phyloP scores from a whole-genome alignment of 1,139 yeast species.

The Casaregolazyma lundiana region DNA sequence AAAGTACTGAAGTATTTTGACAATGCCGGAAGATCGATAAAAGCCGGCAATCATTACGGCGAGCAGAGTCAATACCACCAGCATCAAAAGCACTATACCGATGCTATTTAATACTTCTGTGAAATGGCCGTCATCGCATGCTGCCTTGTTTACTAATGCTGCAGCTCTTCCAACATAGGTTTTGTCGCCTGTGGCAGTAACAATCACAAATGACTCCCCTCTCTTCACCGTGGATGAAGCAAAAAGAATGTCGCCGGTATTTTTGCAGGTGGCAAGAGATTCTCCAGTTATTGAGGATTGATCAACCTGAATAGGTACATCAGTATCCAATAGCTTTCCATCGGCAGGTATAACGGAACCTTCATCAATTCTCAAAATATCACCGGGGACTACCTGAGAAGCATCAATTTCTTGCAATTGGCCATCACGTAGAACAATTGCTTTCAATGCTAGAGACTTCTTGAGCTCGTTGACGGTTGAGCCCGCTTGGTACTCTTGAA shows the following conservation, averaged over 20 bases:
- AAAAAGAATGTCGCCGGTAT: slow-evolving; percentile 80
- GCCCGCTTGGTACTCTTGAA: slow-evolving; percentile 78
- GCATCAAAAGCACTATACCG: slow-evolving; percentile 86
- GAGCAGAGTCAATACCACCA: slow-evolving; percentile 82
- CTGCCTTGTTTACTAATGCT: slow-evolving; percentile 91
- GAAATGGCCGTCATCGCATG: slow-evolving; percentile 93
- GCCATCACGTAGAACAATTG: slow-evolving; percentile 67
- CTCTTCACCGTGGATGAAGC: slow-evolving; percentile 95
- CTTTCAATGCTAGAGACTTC: slow-evolving; percentile 43
- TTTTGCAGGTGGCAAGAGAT: slow-evolving; percentile 93
- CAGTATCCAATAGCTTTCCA: slow-evolving; percentile 89
- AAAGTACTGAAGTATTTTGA: slow-evolving; percentile 83
- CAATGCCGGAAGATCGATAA: slow-evolving; percentile 90
- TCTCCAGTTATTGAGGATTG: slow-evolving; percentile 99
- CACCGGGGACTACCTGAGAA: slow-evolving; percentile 76
- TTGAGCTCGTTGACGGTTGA: slow-evolving; percentile 43
- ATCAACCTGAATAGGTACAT: slow-evolving; percentile 86
- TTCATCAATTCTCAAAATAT: slow-evolving; percentile 70
- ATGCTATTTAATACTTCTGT: slow-evolving; percentile 98
- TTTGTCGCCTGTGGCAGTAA: slow-evolving; percentile 92
- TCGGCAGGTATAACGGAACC: slow-evolving; percentile 85
- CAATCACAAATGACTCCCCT: slow-evolving; percentile 95
- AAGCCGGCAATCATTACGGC: slow-evolving; percentile 92
- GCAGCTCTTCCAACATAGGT: slow-evolving; percentile 96
- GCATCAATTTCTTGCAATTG: slow-evolving; percentile 57